Evolutionary conservation across 768 basidiomycete species (phyloP).

Genomic region (Dioszegia aurantiaca): DNA sequence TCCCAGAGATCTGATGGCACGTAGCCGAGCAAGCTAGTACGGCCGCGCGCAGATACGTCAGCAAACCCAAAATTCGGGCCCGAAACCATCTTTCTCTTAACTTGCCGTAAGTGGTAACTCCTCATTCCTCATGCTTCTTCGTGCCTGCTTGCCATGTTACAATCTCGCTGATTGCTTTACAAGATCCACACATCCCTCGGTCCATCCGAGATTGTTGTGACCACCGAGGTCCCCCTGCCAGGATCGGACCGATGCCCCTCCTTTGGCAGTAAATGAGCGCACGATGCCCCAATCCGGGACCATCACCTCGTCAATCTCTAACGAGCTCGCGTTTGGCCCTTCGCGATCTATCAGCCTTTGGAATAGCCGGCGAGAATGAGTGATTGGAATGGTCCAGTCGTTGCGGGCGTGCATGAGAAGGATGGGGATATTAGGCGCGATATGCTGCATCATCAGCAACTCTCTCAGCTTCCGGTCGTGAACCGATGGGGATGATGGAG

Average conservation of each 20-base stretch:
- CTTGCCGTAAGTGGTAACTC: too few species aligned
- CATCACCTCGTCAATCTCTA: background rate
- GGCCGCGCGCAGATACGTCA: too few species aligned
- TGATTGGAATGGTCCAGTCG: conserved; percentile 69
- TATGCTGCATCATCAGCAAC: too few species aligned
- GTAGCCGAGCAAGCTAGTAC: too few species aligned
- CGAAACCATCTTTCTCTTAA: too few species aligned
- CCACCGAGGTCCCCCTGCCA: conserved; percentile 45
- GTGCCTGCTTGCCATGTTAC: too few species aligned
- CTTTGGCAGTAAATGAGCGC: conserved; percentile 11
- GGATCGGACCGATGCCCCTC: conserved; percentile 31
- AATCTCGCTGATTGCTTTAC: conserved; percentile 28
- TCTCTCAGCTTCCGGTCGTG: background rate
- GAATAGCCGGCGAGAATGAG: conserved; percentile 69
- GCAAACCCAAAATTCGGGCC: too few species aligned
- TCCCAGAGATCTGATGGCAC: too few species aligned
- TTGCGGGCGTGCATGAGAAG: conserved; percentile 72
- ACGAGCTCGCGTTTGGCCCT: background rate
- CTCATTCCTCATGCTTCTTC: too few species aligned
- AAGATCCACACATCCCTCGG: conserved; percentile 44
- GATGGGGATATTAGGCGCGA: conserved; percentile 54
- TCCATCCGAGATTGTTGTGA: conserved; percentile 43
- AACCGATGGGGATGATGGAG: background rate
- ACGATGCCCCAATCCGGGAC: conserved; percentile 40
- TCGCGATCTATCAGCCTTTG: conserved; percentile 1